These are phyloP conservation scores for Zygotorulaspora chibaensis DNA, from an alignment of 805 yeast genomes.

Conservation along the genomic window DNA sequence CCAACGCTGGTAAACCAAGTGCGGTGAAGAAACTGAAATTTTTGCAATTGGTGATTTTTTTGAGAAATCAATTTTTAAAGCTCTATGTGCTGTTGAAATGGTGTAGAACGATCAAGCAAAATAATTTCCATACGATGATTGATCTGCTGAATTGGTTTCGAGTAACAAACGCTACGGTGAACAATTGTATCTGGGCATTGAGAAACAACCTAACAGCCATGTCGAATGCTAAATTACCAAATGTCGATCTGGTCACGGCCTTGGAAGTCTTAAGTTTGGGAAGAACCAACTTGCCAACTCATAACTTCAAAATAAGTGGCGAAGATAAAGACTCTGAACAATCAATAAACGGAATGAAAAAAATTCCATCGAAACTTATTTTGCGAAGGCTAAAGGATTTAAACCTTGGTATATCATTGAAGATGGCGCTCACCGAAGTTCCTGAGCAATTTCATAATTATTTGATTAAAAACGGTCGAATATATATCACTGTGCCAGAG, in stretches of 20 bases:
- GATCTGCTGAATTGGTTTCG: slow-evolving; percentile 87
- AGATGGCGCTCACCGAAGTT: slow-evolving; percentile 65
- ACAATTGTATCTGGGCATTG: slow-evolving; percentile 57
- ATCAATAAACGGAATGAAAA: slow-evolving; percentile 13
- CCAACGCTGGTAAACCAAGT: slow-evolving; percentile 19
- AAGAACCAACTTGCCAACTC: slow-evolving; percentile 66
- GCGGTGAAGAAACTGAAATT: slow-evolving; percentile 62
- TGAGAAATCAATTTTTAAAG: slow-evolving; percentile 81
- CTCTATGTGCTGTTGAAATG: slow-evolving; percentile 85
- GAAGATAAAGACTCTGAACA: slow-evolving; percentile 14
- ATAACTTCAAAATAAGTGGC: slow-evolving; percentile 46
- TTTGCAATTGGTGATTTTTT: slow-evolving; percentile 59
- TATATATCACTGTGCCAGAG: slow-evolving; percentile 55
- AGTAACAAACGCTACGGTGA: slow-evolving; percentile 68
- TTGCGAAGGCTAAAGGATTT: slow-evolving; percentile 61
- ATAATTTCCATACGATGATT: slow-evolving; percentile 68
- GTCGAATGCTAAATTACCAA: slow-evolving; percentile 85
- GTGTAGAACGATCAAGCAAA: slow-evolving; percentile 60
- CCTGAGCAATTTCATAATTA: slow-evolving; percentile 65
- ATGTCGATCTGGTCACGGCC: slow-evolving; percentile 85
- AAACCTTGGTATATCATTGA: slow-evolving; percentile 66
- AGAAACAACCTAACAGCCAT: slow-evolving; percentile 57
- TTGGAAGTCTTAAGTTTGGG: slow-evolving; percentile 78
- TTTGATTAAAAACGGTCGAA: slow-evolving; percentile 69
- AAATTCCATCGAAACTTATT: slow-evolving; percentile 51